Conservation (phyloP, 768 basidiomycete genomes). For the Flagelloscypha sp. region DNA sequence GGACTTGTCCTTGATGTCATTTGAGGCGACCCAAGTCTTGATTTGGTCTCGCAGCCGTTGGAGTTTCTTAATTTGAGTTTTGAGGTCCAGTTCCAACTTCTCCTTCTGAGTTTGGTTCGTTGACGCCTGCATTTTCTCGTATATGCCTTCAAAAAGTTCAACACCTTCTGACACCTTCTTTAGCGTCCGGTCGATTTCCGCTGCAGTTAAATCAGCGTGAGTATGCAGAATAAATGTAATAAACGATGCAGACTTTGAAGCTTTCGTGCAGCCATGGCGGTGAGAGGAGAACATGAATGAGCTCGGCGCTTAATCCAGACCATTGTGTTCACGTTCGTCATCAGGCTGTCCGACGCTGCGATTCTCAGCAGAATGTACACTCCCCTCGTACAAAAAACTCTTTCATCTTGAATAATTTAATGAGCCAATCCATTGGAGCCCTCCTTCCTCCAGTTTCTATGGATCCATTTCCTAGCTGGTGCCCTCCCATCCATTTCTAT, state of each 20-base stretch:
- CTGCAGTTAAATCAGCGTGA: constrained; percentile 32
- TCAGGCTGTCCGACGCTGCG: no score
- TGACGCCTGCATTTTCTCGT: constrained; percentile 95
- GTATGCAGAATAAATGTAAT: not conserved
- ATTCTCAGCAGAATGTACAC: no score
- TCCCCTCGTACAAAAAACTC: no score
- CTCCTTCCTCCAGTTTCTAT: no score
- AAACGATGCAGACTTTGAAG: constrained; percentile 55
- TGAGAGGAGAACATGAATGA: no score
- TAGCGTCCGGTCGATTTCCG: constrained; percentile 96
- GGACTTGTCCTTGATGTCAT: constrained; percentile 99
- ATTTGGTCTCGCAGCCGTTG: constrained; percentile 81
- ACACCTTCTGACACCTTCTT: constrained; percentile 97
- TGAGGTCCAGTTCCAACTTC: constrained; percentile 91
- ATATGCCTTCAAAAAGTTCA: constrained; percentile 89
- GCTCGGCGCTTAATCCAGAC: no score
- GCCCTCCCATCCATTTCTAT: no score
- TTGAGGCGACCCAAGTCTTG: constrained; percentile 93
- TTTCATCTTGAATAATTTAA: no score
- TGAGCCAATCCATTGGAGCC: no score
- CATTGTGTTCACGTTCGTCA: no score
- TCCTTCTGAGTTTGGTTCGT: constrained; percentile 98
- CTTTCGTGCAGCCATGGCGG: constrained; percentile 83
- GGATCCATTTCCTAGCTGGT: no score
- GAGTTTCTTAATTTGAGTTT: constrained; percentile 97